A percentile compares a stretch with the other conserved stretches of the same genome.
These are phyloP conservation scores for Trichosporon faecale DNA, from an alignment of 1,284 basidiomycete genomes.

Conservation along the genomic window DNA sequence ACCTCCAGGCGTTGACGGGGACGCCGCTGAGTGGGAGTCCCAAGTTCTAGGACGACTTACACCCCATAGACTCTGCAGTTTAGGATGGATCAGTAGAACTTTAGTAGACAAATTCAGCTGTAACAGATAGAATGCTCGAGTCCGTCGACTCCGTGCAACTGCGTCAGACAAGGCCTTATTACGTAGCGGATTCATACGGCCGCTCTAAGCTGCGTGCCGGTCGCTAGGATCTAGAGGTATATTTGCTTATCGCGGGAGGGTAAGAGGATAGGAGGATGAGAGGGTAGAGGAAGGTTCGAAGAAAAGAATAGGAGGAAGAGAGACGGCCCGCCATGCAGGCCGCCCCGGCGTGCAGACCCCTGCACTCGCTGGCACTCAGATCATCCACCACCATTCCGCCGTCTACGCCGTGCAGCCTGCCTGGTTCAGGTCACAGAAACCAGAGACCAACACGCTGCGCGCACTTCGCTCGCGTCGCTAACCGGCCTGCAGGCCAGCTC, in stretches of 20 bases:
- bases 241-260: neutral
- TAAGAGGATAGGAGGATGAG: neutral
- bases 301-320: neutral
- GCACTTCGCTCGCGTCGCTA: neutral
- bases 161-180: no score
- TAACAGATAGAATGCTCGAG: no score
- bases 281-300: neutral
- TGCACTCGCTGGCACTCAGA: neutral
- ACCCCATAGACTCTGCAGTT: neutral
- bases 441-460: neutral
- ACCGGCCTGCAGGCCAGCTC: no score
- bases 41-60: neutral
- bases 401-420: no score
- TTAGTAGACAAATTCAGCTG: no score
- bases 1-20: slow-evolving; percentile 29
- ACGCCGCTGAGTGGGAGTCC: neutral
- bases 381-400: neutral
- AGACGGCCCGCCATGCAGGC: no score
- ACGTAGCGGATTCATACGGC: neutral
- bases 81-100: neutral
- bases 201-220: neutral
- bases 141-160: no score
- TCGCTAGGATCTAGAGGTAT: slow-evolving; percentile 4
- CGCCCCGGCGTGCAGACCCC: slow-evolving; percentile 1
- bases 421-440: no score